Evolutionary conservation across 495 filamentous ascomycete genomes (phyloP).

Genomic region (Glarea lozoyensis): DNA sequence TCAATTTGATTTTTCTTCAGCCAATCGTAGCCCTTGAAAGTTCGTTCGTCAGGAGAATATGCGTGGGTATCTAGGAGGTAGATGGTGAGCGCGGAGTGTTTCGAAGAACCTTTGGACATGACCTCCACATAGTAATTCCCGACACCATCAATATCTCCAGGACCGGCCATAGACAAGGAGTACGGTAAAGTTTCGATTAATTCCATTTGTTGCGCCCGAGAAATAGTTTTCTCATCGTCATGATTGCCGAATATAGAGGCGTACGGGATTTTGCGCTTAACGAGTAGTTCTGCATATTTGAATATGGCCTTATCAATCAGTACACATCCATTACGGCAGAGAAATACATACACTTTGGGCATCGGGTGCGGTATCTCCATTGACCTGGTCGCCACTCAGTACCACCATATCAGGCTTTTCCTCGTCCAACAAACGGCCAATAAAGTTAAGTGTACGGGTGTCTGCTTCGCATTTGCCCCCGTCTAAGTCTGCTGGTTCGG

Average conservation of each 20-base stretch:
- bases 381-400: constrained; percentile 87
- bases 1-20: constrained; percentile 86
- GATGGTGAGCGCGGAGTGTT: constrained; percentile 83
- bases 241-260: constrained; percentile 96
- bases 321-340: neutral
- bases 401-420: constrained; percentile 90
- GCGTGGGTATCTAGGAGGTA: constrained; percentile 92
- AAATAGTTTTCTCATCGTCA: constrained; percentile 83
- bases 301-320: constrained; percentile 58
- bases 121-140: constrained; percentile 95
- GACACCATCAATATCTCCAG: constrained; percentile 74
- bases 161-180: constrained; percentile 74
- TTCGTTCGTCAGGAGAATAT: constrained; percentile 82
- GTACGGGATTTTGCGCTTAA: constrained; percentile 82
- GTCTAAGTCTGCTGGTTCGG: constrained; percentile 59
- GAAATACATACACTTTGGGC: constrained; percentile 55
- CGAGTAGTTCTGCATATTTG: constrained; percentile 82
- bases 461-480: constrained; percentile 85
- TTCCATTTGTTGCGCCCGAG: constrained; percentile 69
- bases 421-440: constrained; percentile 70
- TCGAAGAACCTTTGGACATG: constrained; percentile 63
- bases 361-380: constrained; percentile 86
- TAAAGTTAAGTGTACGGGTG: constrained; percentile 82
- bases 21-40: constrained; percentile 90
- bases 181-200: constrained; percentile 81